phyloP scores from a whole-genome alignment of 257 asterid genomes.

The Leonotis leonurus region DNA sequence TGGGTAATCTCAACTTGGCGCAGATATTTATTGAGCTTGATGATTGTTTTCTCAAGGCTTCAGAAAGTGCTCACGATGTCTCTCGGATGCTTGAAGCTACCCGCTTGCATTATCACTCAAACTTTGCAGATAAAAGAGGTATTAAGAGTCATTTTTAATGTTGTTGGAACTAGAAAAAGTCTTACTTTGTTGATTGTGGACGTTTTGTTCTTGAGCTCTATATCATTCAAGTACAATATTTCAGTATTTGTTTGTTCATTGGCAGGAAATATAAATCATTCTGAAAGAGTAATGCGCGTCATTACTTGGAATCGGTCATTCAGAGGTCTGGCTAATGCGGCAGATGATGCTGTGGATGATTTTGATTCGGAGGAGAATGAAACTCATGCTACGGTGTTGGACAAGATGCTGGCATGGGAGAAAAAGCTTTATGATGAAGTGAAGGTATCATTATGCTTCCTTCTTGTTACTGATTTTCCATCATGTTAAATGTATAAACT shows the following conservation, averaged over 20 bases:
- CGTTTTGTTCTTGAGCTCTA: background rate
- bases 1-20: constrained; percentile 33
- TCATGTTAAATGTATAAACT: background rate
- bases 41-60: constrained; percentile 88
- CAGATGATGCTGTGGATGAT: constrained; percentile 63
- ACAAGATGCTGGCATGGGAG: constrained; percentile 99
- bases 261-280: constrained; percentile 88
- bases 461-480: background rate
- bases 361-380: constrained; percentile 87
- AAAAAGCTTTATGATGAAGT: constrained; percentile 98
- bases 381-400: constrained; percentile 95
- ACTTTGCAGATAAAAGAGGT: constrained; percentile 90
- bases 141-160: background rate
- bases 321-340: constrained; percentile 46
- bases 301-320: constrained; percentile 97
- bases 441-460: constrained; percentile 46
- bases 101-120: constrained; percentile 92
- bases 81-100: constrained; percentile 92
- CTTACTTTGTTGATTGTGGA: background rate
- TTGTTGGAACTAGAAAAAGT: background rate
- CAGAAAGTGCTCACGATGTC: constrained; percentile 86
- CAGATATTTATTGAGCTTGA: constrained; percentile 69
- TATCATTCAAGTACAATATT: background rate
- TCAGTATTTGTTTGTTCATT: constrained; percentile 4
- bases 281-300: constrained; percentile 92